phyloP scores from a whole-genome alignment of 1,284 basidiomycete genomes.

The Apiotrichum veenhuisii region DNA sequence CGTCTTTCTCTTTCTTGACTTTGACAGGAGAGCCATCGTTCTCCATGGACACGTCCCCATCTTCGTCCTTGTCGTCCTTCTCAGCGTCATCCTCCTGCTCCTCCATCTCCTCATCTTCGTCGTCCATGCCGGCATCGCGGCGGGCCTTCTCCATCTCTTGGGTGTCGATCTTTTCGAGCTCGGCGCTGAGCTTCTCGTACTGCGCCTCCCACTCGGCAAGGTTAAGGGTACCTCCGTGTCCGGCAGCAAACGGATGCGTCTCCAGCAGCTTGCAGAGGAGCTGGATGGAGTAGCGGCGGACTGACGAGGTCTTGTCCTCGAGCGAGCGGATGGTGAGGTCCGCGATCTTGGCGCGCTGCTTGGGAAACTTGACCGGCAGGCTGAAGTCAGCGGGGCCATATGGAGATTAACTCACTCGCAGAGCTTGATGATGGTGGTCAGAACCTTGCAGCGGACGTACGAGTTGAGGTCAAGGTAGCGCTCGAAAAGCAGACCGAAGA shows the following conservation, averaged over 20 bases:
- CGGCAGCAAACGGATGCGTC: conserved; percentile 84
- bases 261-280: conserved; percentile 72
- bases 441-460: conserved; percentile 86
- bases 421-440: conserved; percentile 68
- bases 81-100: conserved; percentile 43
- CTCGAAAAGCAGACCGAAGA: conserved; percentile 80
- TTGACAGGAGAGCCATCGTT: conserved; percentile 28
- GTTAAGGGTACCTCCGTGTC: conserved; percentile 79
- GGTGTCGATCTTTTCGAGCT: conserved; percentile 61
- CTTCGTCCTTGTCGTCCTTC: conserved; percentile 31
- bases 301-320: conserved; percentile 85
- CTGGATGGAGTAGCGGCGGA: conserved; percentile 77
- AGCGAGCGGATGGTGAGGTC: conserved; percentile 72
- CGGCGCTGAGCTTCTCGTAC: conserved; percentile 57
- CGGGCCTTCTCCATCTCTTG: conserved; percentile 51
- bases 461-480: conserved; percentile 83
- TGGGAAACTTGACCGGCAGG: conserved; percentile 77
- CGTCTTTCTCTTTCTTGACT: conserved; percentile 47
- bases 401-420: conserved; percentile 54
- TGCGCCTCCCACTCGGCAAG: conserved; percentile 69
- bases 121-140: conserved; percentile 49
- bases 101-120: conserved; percentile 56
- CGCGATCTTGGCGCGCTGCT: conserved; percentile 74
- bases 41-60: conserved; percentile 41
- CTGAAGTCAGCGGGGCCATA: conserved; percentile 46